Percentiles rank a stretch among this genome's conserved stretches.
Conservation (phyloP, 1,139 yeast species). For the Cylindricascospora bacillispora region DNA sequence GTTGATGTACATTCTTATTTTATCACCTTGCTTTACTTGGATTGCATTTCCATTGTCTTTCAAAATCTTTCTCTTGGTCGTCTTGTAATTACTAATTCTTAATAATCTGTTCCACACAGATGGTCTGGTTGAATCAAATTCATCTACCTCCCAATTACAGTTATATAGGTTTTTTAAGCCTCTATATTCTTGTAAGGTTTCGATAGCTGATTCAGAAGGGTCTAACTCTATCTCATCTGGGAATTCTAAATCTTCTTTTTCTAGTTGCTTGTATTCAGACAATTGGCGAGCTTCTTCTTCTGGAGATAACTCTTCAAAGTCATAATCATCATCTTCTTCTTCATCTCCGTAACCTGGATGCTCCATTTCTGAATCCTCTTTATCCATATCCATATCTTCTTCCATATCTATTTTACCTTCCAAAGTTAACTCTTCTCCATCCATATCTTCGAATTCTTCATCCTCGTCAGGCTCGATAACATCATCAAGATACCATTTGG, state of each 20-base stretch:
- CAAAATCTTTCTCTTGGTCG: conserved; percentile 55
- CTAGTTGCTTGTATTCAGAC: conserved; percentile 52
- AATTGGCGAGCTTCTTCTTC: conserved; percentile 81
- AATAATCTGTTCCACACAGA: conserved; percentile 63
- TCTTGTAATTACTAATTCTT: conserved; percentile 65
- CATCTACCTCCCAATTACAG: conserved; percentile 83
- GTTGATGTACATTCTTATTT: conserved; percentile 44
- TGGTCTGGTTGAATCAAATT: conserved; percentile 65
- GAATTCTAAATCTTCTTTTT: conserved; percentile 77
- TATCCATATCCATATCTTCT: conserved; percentile 26
- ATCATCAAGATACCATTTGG: conserved; percentile 77
- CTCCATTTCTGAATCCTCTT: conserved; percentile 18
- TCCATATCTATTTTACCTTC: conserved; percentile 25
- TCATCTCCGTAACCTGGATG: conserved; percentile 23
- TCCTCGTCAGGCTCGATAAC: conserved; percentile 36
- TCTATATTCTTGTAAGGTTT: conserved; percentile 63
- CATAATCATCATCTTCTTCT: conserved; percentile 29
- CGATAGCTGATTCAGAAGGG: conserved; percentile 65
- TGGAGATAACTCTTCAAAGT: conserved; percentile 58
- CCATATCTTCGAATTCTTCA: conserved; percentile 32
- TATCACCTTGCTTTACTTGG: conserved; percentile 55
- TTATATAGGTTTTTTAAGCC: conserved; percentile 75
- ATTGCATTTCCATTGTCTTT: conserved; percentile 49
- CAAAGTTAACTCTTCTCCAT: conserved; percentile 20
- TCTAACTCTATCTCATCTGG: conserved; percentile 89